These are phyloP conservation scores for Calendula officinalis DNA, from an alignment of 129 eudicot genomes.

Conservation along the genomic window DNA sequence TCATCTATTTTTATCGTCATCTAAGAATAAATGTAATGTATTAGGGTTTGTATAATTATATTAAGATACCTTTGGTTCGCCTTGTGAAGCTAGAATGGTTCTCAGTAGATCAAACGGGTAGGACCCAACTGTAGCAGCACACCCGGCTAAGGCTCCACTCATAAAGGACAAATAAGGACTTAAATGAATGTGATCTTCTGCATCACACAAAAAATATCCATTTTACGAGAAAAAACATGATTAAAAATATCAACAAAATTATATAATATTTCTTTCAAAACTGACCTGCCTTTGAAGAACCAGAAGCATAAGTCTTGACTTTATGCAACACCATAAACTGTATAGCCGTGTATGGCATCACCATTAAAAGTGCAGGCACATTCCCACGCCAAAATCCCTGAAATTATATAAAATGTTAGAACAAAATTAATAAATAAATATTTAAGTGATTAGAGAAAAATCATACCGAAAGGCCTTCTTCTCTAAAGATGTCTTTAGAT, in stretches of 20 bases:
- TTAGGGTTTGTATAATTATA: neutral
- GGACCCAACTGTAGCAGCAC: slow-evolving; percentile 88
- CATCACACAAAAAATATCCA: slow-evolving; percentile 30
- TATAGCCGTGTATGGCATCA: slow-evolving; percentile 95
- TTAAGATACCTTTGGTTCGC: slow-evolving; percentile 78
- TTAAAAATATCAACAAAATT: neutral
- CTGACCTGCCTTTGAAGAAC: slow-evolving; percentile 87
- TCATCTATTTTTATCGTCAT: too few species aligned
- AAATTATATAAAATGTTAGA: neutral
- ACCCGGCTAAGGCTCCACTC: slow-evolving; percentile 86
- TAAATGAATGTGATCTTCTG: slow-evolving; percentile 77
- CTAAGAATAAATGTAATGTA: too few species aligned
- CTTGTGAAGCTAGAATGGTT: slow-evolving; percentile 90
- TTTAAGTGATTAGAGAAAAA: neutral
- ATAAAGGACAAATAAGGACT: slow-evolving; percentile 80
- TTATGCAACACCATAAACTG: slow-evolving; percentile 83
- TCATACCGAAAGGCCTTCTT: slow-evolving; percentile 80
- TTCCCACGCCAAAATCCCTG: slow-evolving; percentile 99
- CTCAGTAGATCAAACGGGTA: slow-evolving; percentile 86
- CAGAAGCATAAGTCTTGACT: slow-evolving; percentile 75
- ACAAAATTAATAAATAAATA: neutral
- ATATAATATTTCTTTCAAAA: neutral
- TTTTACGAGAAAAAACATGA: slow-evolving; percentile 19
- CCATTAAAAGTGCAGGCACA: slow-evolving; percentile 96
- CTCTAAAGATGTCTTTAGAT: slow-evolving; percentile 79